Evolutionary conservation across 2,329 filamentous ascomycete genomes (phyloP), one percentile per base, ranked within the genome.

Genomic region (Penicillium expansum): DNA sequence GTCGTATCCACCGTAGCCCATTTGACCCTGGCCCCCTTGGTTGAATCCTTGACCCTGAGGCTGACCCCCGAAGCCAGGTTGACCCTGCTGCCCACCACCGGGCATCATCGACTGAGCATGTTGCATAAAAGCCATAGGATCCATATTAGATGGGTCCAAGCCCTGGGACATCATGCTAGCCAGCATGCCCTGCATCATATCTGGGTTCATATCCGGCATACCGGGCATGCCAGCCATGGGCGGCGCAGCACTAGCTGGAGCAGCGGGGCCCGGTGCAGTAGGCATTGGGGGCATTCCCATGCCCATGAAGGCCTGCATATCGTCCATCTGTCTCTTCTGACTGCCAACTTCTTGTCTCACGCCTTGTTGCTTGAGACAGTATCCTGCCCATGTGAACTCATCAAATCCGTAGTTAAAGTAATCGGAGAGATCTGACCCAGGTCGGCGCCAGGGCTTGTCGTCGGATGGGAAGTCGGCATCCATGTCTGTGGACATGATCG

Each of bases 371-470:
- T 96, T 95, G 58, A 91, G 81, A 32, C 92, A 92, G 73, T 99
- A 99, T 52, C 92, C 84, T 6, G 92, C 90, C 94, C 94, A 99
- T 1, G 92, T 96, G 75, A 97, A 97, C 75, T 97, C 93, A 76
- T 97, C 93, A 71, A 97, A 97, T 57, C 93, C 93, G 76, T 97
- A 97, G 79, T 97, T 97, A 84, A 97, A 97, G 77, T 96, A 97
- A 73, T 99, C 94, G 58, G 90, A 94, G 53, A 96, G 86, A 69
- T 99, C 94, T 11, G 93, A 92, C 45, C 94, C 94, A 0, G 94
- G 94, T 62, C 92, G 88, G 43, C 94, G 87, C 94, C 94, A 99
- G 18, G 93, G 92, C 74, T 97, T 97, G 61, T 92, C 90, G 67
- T 92, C 91, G 52, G 81, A 62, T 8, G 90, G 87, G 37, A 86